A percentile compares a stretch with the other conserved stretches of the same genome.
phyloP scores from a whole-genome alignment of 768 basidiomycete genomes.

The Tylopilus sp. region DNA sequence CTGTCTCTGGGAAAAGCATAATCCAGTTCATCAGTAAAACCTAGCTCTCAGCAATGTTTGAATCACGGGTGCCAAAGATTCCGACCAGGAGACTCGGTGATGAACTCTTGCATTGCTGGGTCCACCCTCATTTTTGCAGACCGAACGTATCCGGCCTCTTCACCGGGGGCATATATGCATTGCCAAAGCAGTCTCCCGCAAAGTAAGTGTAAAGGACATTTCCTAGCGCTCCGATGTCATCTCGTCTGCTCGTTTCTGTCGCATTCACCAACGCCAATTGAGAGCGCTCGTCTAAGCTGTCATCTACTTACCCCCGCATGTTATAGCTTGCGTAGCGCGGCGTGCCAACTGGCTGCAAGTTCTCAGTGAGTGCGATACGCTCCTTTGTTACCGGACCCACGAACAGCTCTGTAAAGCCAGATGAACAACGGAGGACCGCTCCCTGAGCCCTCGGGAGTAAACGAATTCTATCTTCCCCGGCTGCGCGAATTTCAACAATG shows the following conservation, averaged over 20 bases:
- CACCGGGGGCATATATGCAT: neutral
- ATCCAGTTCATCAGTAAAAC: neutral
- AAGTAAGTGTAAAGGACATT: neutral
- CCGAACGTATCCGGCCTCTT: neutral
- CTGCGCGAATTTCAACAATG: neutral
- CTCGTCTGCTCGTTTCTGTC: neutral
- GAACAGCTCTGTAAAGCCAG: neutral
- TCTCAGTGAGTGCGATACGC: neutral
- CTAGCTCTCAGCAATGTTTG: neutral
- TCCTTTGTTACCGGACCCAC: neutral
- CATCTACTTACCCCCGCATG: neutral
- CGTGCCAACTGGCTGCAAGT: neutral
- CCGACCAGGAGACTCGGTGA: neutral
- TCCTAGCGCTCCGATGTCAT: neutral
- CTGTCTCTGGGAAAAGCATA: neutral
- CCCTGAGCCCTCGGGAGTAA: neutral
- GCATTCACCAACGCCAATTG: no score
- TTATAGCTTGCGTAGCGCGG: neutral
- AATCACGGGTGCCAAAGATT: neutral
- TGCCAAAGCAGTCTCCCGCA: neutral
- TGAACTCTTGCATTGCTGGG: neutral
- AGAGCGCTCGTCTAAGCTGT: neutral
- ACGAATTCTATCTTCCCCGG: neutral
- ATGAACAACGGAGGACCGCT: neutral
- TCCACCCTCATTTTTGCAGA: neutral